Base-by-base conservation (phyloP, 345 rosid genomes). In the Brassica incana region DNA sequence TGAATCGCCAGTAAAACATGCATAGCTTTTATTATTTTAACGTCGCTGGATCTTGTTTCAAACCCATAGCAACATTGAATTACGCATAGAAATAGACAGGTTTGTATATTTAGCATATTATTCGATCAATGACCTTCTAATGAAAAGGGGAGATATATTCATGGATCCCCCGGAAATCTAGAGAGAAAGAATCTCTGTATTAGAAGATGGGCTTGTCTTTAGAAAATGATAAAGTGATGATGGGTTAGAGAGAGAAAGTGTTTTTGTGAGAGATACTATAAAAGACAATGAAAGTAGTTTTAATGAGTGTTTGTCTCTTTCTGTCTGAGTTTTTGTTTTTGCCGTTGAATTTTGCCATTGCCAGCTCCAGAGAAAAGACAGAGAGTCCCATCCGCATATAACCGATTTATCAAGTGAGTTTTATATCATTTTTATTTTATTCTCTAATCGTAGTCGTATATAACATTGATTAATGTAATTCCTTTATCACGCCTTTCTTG, bases 381-480 rank as follows among this genome's bases (percentile, higher is more conserved):
- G 86, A 89, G 99, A 90, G 97, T 96, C 85, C 99, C 99, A 78
- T 96, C 99, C 69, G 99, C 99, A 73, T 96, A 96, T 89, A 96
- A 96, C 86, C 93, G 99, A 85, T 96, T 96, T 88, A 93, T 96
- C 90, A 96, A 96, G 99, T 96, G 81, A 88, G 95, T 76, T 56
- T 66, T 20, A 10, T 27, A 27, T 60, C 12, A 5, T 8, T n/a
- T 59, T 1, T 76, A 43, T 59, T 29, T 67, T 65, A 14, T 54
- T 52, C 32, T 69, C 20, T 7, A 65, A 52, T 54, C 56, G 11
- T 69, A 48, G 30, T 29, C 27, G 29, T 29, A 62, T 23, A 12
- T 40, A 18, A 59, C 58, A 65, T 35, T 54, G 29, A 18, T 36
- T 2, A 50, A 10, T 36, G 5, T 27, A 45, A 64, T 65, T 64